phyloP scores from a whole-genome alignment of 2,329 filamentous ascomycete species.

The Thelonectria rubi region DNA sequence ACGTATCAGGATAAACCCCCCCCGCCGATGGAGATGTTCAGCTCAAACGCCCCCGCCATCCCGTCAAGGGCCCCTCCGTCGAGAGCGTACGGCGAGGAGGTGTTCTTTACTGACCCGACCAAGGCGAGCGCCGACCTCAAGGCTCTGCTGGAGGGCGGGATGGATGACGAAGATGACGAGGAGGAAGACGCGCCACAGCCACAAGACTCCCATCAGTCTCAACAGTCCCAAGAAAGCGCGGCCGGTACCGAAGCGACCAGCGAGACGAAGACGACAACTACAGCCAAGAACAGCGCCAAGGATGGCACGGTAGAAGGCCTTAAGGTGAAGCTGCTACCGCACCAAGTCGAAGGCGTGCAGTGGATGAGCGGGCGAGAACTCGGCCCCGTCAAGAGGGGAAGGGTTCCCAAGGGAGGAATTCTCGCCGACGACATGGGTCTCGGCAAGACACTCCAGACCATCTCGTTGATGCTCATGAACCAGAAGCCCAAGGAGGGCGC shows the following conservation, averaged over 20 bases:
- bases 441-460: slow-evolving; percentile 94
- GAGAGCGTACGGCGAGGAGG: slow-evolving; percentile 51
- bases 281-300: slow-evolving; percentile 47
- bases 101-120: slow-evolving; percentile 73
- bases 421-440: slow-evolving; percentile 97
- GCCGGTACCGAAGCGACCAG: slow-evolving; percentile 29
- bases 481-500: slow-evolving; percentile 69
- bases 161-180: slow-evolving; percentile 76
- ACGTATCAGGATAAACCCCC: slow-evolving; percentile 58
- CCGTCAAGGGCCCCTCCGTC: background rate
- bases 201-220: slow-evolving; percentile 12
- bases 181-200: slow-evolving; percentile 43
- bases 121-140: slow-evolving; percentile 82
- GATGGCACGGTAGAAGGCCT: slow-evolving; percentile 76
- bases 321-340: slow-evolving; percentile 86
- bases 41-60: slow-evolving; percentile 47
- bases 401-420: slow-evolving; percentile 89
- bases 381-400: slow-evolving; percentile 82
- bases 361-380: slow-evolving; percentile 97
- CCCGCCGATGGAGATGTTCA: slow-evolving; percentile 58
- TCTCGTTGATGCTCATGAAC: slow-evolving; percentile 87
- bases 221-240: slow-evolving; percentile 31
- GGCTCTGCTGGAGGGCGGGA: slow-evolving; percentile 80
- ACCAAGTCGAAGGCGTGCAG: slow-evolving; percentile 91
- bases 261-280: slow-evolving; percentile 33